Evolutionary conservation across 2,329 filamentous ascomycete genomes (phyloP).

Genomic region (Cordyceps pruinosa): DNA sequence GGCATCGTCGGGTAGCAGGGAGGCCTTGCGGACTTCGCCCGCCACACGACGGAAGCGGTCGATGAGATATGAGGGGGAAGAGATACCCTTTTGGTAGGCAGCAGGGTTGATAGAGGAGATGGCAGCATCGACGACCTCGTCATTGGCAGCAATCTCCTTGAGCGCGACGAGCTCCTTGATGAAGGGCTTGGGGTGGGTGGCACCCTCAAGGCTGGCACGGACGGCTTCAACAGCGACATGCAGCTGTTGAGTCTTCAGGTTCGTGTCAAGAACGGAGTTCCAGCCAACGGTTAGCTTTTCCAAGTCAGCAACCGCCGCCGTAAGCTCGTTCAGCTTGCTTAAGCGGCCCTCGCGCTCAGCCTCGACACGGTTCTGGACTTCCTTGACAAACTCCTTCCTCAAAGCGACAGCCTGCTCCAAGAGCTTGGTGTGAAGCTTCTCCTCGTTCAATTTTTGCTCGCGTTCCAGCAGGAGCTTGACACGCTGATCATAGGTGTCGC

Average conservation of each 20-base stretch:
- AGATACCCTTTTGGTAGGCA: constrained; percentile 88
- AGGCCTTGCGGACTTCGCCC: constrained; percentile 86
- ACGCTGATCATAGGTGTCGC: constrained; percentile 71
- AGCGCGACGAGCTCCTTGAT: constrained; percentile 87
- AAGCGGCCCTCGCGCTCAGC: constrained; percentile 80
- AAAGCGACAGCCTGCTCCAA: constrained; percentile 85
- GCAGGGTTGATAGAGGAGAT: constrained; percentile 93
- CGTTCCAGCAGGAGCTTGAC: constrained; percentile 72
- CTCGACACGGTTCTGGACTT: constrained; percentile 78
- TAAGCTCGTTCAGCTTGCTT: constrained; percentile 76
- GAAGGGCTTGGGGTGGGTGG: constrained; percentile 70
- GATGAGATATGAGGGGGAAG: constrained; percentile 76
- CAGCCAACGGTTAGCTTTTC: constrained; percentile 83
- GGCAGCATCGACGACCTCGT: constrained; percentile 82
- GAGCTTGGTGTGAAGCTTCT: constrained; percentile 76
- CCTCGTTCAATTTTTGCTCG: constrained; percentile 72
- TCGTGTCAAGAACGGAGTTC: constrained; percentile 85
- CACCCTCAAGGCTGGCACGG: constrained; percentile 70
- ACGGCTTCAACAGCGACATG: constrained; percentile 94
- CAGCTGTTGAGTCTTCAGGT: constrained; percentile 90
- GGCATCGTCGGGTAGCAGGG: constrained; percentile 84
- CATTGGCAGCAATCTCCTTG: constrained; percentile 80
- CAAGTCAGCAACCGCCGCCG: constrained; percentile 69
- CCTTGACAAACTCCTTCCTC: constrained; percentile 74
- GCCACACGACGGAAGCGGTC: constrained; percentile 95